Evolutionary conservation across 2,329 filamentous ascomycete species (phyloP).

Genomic region (Cadophora sp.): DNA sequence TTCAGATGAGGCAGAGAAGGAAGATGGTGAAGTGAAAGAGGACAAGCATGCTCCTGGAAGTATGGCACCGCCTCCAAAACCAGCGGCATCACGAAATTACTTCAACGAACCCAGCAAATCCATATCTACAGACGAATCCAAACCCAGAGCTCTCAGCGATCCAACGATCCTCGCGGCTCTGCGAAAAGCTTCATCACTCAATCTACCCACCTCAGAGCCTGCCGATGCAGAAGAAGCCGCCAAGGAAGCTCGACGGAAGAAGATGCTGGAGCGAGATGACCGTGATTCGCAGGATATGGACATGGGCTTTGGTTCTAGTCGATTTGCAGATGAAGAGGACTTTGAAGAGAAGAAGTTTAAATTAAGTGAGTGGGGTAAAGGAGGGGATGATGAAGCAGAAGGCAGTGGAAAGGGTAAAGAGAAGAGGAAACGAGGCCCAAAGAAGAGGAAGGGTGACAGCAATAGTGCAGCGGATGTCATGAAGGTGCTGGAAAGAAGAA

Average conservation of each 20-base stretch:
- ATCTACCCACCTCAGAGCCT: constrained; percentile 51
- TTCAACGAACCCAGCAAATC: constrained; percentile 64
- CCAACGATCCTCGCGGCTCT: constrained; percentile 83
- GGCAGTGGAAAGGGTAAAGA: constrained; percentile 50
- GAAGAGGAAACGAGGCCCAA: constrained; percentile 70
- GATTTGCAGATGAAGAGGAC: constrained; percentile 88
- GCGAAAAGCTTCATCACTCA: constrained; percentile 78
- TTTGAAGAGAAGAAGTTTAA: constrained; percentile 72
- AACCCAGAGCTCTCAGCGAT: constrained; percentile 67
- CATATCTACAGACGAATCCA: constrained; percentile 44
- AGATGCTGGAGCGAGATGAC: constrained; percentile 75
- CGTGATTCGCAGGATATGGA: constrained; percentile 92
- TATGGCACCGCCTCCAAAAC: constrained; percentile 57
- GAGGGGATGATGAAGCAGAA: constrained; percentile 51
- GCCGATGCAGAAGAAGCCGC: constrained; percentile 56
- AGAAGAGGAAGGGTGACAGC: constrained; percentile 79
- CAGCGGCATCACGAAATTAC: constrained; percentile 60
- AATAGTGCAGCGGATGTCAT: constrained; percentile 84
- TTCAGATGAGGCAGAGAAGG: constrained; percentile 47
- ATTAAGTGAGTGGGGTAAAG: constrained; percentile 69
- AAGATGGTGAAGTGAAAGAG: constrained; percentile 19
- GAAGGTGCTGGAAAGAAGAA: constrained; percentile 69
- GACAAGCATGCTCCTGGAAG: constrained; percentile 24
- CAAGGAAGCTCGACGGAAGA: constrained; percentile 72
- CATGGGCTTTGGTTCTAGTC: constrained; percentile 88